Evolutionary conservation across 1,139 yeast genomes (phyloP).

Genomic region (Pneumocystis murina): DNA sequence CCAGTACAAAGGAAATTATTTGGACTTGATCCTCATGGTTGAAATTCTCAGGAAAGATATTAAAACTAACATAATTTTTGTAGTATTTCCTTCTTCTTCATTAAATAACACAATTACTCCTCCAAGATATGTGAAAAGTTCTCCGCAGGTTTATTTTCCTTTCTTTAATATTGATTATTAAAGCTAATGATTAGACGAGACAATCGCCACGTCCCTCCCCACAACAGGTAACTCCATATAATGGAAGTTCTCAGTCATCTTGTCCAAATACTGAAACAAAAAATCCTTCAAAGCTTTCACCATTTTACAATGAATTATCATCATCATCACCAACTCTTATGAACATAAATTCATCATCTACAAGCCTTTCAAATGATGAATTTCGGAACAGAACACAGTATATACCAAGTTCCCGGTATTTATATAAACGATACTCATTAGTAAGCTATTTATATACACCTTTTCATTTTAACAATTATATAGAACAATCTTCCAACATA

Average conservation of each 20-base stretch:
- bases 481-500: not conserved
- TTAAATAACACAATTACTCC: not conserved
- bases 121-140: not conserved
- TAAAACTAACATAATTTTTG: not conserved
- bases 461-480: not conserved
- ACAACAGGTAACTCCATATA: not conserved
- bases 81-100: not conserved
- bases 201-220: not conserved
- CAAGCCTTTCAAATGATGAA: not conserved
- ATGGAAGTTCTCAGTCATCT: not conserved
- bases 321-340: not conserved
- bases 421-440: not conserved
- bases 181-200: not conserved
- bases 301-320: not conserved
- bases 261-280: not conserved
- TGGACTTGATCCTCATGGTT: slow-evolving; percentile 2
- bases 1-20: not conserved
- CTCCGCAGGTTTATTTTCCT: not conserved
- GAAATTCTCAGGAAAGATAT: not conserved
- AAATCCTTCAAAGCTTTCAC: not conserved
- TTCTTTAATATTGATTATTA: not conserved
- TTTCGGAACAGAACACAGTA: not conserved
- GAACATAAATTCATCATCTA: not conserved
- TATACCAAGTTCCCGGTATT: not conserved
- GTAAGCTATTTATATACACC: not conserved